phyloP scores from a whole-genome alignment of 805 yeast genomes.

The Nematodospora valgi region DNA sequence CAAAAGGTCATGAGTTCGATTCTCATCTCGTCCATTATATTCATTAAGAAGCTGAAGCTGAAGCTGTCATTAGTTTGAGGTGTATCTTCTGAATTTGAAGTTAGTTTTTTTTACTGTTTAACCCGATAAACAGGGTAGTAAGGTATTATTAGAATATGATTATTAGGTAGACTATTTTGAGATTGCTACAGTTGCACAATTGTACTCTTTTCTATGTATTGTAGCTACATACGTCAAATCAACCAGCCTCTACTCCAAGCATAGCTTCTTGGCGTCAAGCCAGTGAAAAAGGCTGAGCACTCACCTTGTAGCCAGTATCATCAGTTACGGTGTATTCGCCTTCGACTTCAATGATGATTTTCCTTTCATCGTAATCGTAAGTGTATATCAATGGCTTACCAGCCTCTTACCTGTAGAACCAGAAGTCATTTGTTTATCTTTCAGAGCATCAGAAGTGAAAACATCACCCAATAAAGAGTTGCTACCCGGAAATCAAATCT shows the following conservation, averaged over 20 bases:
- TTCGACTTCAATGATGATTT: constrained; percentile 62
- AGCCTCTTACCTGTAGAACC: constrained; percentile 67
- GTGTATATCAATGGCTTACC: constrained; percentile 69
- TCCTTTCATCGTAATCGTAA: constrained; percentile 65
- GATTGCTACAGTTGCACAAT: no score
- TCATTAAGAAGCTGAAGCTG: no score
- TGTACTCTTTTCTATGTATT: neutral
- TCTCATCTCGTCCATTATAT: no score
- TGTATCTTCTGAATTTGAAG: no score
- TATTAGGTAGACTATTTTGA: no score
- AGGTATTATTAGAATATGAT: no score
- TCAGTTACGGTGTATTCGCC: constrained; percentile 63
- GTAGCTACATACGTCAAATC: no score
- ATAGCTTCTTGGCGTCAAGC: constrained; percentile 46
- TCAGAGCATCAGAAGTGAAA: constrained; percentile 58
- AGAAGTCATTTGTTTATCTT: constrained; percentile 56
- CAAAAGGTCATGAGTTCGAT: no score
- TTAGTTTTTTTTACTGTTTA: no score
- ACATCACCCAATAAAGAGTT: constrained; percentile 69
- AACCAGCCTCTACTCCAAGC: constrained; percentile 4
- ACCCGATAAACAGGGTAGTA: no score
- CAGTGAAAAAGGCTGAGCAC: constrained; percentile 60
- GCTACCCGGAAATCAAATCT: constrained; percentile 61
- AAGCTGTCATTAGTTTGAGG: no score
- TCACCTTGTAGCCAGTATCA: constrained; percentile 58